These are phyloP conservation scores for Xylaria castorea DNA, from an alignment of 495 filamentous ascomycete genomes.

Conservation along the genomic window DNA sequence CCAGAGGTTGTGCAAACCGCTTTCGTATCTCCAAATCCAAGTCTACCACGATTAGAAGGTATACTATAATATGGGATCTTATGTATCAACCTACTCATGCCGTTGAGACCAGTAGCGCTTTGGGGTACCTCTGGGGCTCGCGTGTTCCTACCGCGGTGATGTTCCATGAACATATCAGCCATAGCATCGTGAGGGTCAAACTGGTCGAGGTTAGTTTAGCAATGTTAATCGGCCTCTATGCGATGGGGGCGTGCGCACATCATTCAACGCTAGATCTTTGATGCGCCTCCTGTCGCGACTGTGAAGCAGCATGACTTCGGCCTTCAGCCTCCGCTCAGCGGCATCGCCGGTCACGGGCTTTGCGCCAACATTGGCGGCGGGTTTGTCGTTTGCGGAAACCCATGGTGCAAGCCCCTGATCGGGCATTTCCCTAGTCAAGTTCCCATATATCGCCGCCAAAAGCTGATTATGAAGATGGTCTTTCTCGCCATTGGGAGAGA, in stretches of 20 bases:
- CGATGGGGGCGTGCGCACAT: conserved; percentile 44
- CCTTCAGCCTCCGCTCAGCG: conserved; percentile 88
- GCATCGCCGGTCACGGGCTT: conserved; percentile 87
- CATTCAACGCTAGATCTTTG: conserved; percentile 72
- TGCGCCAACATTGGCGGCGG: conserved; percentile 69
- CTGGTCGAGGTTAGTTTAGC: conserved; percentile 46
- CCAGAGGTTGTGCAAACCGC: conserved; percentile 85
- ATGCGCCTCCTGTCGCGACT: conserved; percentile 84
- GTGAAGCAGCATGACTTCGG: conserved; percentile 91
- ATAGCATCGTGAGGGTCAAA: conserved; percentile 70
- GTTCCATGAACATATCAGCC: conserved; percentile 70
- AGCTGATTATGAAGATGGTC: conserved; percentile 93
- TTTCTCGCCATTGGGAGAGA: conserved; percentile 71
- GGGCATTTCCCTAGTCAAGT: conserved; percentile 85
- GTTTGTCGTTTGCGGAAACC: conserved; percentile 97
- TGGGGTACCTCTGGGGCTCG: conserved; percentile 76
- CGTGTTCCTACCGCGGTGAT: conserved; percentile 71
- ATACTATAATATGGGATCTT: conserved; percentile 23
- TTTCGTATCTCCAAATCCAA: conserved; percentile 93
- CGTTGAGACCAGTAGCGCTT: conserved; percentile 81
- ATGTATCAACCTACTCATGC: conserved; percentile 74
- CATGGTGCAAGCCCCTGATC: conserved; percentile 91
- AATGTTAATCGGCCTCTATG: conserved; percentile 27
- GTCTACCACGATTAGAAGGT: conserved; percentile 56
- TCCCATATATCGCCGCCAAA: conserved; percentile 82